Evolutionary conservation across 2,329 filamentous ascomycete species (phyloP).

Genomic region (Colletotrichum chrysophilum): DNA sequence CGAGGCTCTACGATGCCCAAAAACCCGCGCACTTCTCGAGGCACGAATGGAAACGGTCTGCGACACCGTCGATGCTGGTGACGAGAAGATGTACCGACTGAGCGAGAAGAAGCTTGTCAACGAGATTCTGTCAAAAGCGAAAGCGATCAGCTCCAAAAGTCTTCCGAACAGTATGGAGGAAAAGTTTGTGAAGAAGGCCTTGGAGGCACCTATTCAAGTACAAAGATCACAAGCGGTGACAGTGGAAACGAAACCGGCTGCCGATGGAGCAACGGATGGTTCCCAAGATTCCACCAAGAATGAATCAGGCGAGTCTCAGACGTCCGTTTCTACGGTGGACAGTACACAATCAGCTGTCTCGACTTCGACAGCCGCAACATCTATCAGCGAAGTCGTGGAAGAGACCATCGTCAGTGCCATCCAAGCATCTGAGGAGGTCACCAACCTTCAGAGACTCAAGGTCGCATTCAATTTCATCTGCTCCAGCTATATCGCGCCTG

Average conservation of each 20-base stretch:
- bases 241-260: neutral
- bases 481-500: conserved; percentile 61
- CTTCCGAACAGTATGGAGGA: conserved; percentile 86
- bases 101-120: conserved; percentile 72
- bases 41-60: conserved; percentile 73
- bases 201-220: conserved; percentile 78
- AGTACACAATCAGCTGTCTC: conserved; percentile 40
- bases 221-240: conserved; percentile 61
- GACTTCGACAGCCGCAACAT: conserved; percentile 52
- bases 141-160: conserved; percentile 65
- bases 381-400: conserved; percentile 36
- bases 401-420: conserved; percentile 46
- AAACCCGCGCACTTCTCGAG: conserved; percentile 60
- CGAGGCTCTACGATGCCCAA: conserved; percentile 56
- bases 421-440: conserved; percentile 52
- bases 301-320: conserved; percentile 46
- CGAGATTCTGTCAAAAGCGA: conserved; percentile 74
- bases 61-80: conserved; percentile 82
- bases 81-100: conserved; percentile 84
- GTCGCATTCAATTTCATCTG: conserved; percentile 70
- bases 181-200: conserved; percentile 75
- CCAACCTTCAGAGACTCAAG: conserved; percentile 66
- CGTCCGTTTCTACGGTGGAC: conserved; percentile 40
- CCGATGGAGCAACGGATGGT: conserved; percentile 22
- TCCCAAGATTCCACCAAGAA: conserved; percentile 31